These are phyloP conservation scores for Venustampulla echinocandica DNA, from an alignment of 495 filamentous ascomycete genomes.

Conservation along the genomic window DNA sequence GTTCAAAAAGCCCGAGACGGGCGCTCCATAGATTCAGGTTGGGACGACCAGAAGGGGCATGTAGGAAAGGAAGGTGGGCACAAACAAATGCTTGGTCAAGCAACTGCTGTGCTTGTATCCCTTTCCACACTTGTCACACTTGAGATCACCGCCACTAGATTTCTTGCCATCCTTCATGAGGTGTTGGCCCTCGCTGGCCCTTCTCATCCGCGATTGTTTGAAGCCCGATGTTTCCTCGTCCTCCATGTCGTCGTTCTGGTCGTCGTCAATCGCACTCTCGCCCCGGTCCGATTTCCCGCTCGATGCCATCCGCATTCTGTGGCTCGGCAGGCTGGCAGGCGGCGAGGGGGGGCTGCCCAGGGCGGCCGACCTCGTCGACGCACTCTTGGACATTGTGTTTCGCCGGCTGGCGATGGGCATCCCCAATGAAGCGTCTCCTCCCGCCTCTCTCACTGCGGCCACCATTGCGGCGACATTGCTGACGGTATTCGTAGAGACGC, in stretches of 20 bases:
- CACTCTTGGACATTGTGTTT: constrained; percentile 42
- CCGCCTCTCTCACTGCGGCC: constrained; percentile 62
- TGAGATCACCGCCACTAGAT: constrained; percentile 70
- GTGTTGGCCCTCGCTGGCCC: constrained; percentile 80
- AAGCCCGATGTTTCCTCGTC: constrained; percentile 48
- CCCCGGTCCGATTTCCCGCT: constrained; percentile 34
- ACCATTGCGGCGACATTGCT: constrained; percentile 66
- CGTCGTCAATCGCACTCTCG: constrained; percentile 53
- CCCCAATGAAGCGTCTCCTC: constrained; percentile 39
- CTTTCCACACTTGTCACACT: constrained; percentile 98
- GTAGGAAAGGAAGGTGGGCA: constrained; percentile 48
- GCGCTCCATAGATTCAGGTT: constrained; percentile 1
- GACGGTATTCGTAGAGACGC: constrained; percentile 64
- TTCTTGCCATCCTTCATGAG: constrained; percentile 67
- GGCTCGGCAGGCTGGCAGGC: constrained; percentile 41
- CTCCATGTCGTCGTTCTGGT: constrained; percentile 45
- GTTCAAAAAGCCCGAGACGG: background rate
- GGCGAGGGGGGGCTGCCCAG: constrained; percentile 46
- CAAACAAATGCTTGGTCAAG: constrained; percentile 99
- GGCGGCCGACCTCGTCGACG: constrained; percentile 32
- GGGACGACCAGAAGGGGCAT: constrained; percentile 15
- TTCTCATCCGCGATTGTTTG: constrained; percentile 62
- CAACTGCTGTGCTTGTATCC: constrained; percentile 99
- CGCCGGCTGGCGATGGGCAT: constrained; percentile 39
- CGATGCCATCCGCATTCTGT: constrained; percentile 21